Evolutionary conservation across 805 yeast genomes (phyloP), one percentile per base, ranked within the genome.

Genomic region (Metschnikowia matae): DNA sequence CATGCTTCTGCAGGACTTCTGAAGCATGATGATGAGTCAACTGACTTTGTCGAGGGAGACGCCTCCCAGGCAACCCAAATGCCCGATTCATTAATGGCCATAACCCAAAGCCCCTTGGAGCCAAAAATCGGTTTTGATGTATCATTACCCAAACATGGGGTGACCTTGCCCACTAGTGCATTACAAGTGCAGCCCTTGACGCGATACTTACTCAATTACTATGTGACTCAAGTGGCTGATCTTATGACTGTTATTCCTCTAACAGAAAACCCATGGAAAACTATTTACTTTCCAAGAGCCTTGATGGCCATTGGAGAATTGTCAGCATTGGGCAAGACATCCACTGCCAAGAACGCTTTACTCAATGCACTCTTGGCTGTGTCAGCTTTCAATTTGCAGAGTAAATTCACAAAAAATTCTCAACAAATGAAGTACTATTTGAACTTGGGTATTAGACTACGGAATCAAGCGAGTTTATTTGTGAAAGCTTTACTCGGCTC

Each of bases 241-340:
- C 67, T 82, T 48, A 84, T 85, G 89, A 81, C 89, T 0, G 89
- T 84, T 3, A 79, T 84, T 20, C 81, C 83, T 0, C 73, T 83
- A 45, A 81, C 87, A 0, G 86, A 84, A 54, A 89, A 87, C 62
- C 96, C 96, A 0, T 89, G 96, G 96, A 85, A 85, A 59, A 82
- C 85, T 2, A 81, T 88, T n/a, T 89, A 87, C 65, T 82, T 89
- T 53, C 96, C 96, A 0, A 68, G 94, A 45, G 96, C 96, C 1
- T 67, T 87, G 32, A 75, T 80, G 73, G 96, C 96, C 0, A 73
- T 89, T 23, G 96, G 96, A 3, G 96, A 89, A 61, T 68, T 88
- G 23, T 79, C 84, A 26, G 83, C 90, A 2, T 64, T 84, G 38
- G 96, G 96, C 0, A 73, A 73, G 47, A 86, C 96, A 0, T 79